A percentile compares a stretch with the other conserved stretches of the same genome.
Evolutionary conservation across 768 basidiomycete species (phyloP).

Genomic region (Lactifluus pinguis): DNA sequence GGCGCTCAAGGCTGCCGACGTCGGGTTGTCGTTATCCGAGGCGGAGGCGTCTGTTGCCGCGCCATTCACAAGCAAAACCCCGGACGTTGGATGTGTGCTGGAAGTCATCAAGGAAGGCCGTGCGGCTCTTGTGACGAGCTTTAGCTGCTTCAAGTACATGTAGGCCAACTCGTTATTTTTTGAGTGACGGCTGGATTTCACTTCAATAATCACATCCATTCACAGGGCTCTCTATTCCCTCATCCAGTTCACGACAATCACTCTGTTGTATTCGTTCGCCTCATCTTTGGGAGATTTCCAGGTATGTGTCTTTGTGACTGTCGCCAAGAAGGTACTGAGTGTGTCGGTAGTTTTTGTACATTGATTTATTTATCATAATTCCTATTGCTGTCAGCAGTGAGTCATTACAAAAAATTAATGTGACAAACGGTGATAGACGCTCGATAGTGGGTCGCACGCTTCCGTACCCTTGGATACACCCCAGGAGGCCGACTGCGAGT

Average conservation of each 20-base stretch:
- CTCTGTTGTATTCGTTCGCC: slow-evolving; percentile 90
- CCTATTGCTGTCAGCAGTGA: slow-evolving; percentile 93
- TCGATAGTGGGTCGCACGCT: slow-evolving; percentile 85
- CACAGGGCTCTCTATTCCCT: slow-evolving; percentile 93
- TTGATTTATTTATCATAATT: slow-evolving; percentile 96
- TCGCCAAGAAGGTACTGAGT: slow-evolving; percentile 8
- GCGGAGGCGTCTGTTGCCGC: slow-evolving; percentile 98
- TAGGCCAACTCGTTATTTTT: slow-evolving; percentile 32
- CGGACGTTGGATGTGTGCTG: slow-evolving; percentile 92
- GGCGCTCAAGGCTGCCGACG: slow-evolving; percentile 96
- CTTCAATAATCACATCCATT: neutral
- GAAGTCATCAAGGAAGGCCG: slow-evolving; percentile 96
- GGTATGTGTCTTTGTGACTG: slow-evolving; percentile 36
- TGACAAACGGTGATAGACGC: slow-evolving; percentile 14
- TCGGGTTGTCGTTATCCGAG: slow-evolving; percentile 92
- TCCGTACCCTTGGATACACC: slow-evolving; percentile 78
- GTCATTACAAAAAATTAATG: slow-evolving; percentile 26
- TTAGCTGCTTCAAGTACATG: slow-evolving; percentile 99
- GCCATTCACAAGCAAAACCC: slow-evolving; percentile 88
- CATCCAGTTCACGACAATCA: slow-evolving; percentile 98
- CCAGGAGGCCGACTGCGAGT: slow-evolving; percentile 90
- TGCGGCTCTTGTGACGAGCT: slow-evolving; percentile 93
- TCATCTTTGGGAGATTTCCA: slow-evolving; percentile 96
- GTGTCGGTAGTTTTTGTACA: slow-evolving; percentile 74
- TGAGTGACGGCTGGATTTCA: neutral